Evolutionary conservation across 352 stramenopile genomes (phyloP), one percentile per base, ranked within the genome.

Genomic region (Phytopythium helicoides): DNA sequence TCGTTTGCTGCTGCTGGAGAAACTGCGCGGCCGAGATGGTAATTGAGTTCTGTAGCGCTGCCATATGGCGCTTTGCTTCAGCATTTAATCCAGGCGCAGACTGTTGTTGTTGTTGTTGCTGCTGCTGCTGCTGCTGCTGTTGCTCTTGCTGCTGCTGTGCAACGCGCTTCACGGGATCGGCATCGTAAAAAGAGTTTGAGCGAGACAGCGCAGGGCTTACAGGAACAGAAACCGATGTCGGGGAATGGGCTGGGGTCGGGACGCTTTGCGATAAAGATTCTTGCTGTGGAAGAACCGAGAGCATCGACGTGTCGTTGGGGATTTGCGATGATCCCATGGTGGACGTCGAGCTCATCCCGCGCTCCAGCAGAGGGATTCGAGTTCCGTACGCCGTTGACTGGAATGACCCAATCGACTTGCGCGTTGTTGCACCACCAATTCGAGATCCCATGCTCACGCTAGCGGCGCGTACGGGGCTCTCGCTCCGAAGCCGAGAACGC

Each of bases 1-100:
- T 89, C n/a, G 76, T 91, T 52, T 90, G 71, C 50, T 93, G 78
- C 62, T 93, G 83, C 47, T 90, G 79, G 37, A 89, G 52, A 47
- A 83, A 93, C 61, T 91, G 83, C 37, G 75, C 64, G 1, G 73
- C 68, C 3, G 80, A 88, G 35, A 93, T 87, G 10, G 76, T 84
- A 48, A 89, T 73, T 16, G 75, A 60, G 37, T 76, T 78, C 57
- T 86, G 74, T n/a, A 65, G 59, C 18, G 58, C 26, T 26, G 26
- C 47, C 11, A 22, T 16, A 33, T 40, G 15, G 25, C 14, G 48
- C 36, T 10, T 34, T 7, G 47, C 23, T 12, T 54, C 47, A 15
- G 6, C 15, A 6, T 14, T 26, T 15, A 36, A 25, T 14, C 25
- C 36, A 1, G 35, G 14, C 34, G 7, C 33, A 21, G 19, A 11